Conservation (phyloP, 2,329 filamentous ascomycete genomes). For the Xylariaceae sp. region DNA sequence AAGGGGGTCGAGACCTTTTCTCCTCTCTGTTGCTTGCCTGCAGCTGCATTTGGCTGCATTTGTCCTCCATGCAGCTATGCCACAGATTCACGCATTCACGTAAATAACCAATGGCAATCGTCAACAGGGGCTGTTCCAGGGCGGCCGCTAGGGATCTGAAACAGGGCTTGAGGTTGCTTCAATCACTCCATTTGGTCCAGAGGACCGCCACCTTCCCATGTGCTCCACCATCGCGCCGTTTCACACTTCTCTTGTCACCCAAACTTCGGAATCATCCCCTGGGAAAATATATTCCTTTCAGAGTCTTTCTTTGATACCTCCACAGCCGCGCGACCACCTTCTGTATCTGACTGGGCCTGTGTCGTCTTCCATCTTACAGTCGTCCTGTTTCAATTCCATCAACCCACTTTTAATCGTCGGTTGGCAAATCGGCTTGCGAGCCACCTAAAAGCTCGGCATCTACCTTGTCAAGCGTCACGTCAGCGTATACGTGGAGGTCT, state of each 20-base stretch:
- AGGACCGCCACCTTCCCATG: conserved; percentile 1
- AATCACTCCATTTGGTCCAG: conserved; percentile 6
- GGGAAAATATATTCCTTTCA: too few species aligned
- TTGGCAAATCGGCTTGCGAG: too few species aligned
- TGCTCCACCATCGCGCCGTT: neutral
- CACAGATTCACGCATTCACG: neutral
- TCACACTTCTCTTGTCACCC: neutral
- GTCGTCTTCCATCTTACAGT: too few species aligned
- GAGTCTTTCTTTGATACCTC: too few species aligned
- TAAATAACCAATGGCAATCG: conserved; percentile 9
- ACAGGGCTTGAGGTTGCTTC: conserved; percentile 19
- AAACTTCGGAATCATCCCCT: too few species aligned
- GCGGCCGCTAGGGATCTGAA: conserved; percentile 19
- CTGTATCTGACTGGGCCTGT: too few species aligned
- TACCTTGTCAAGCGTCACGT: too few species aligned
- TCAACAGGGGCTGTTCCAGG: conserved; percentile 4
- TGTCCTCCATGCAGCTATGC: conserved; percentile 5
- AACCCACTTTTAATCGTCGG: too few species aligned
- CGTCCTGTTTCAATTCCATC: too few species aligned
- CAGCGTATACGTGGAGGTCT: too few species aligned
- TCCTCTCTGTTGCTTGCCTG: neutral
- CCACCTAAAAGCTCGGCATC: too few species aligned
- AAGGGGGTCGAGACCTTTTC: conserved; percentile 1
- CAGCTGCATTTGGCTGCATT: conserved; percentile 1
- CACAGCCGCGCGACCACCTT: too few species aligned